Conservation (phyloP, 441 rosid genomes). For the Corymbia citriodora region DNA sequence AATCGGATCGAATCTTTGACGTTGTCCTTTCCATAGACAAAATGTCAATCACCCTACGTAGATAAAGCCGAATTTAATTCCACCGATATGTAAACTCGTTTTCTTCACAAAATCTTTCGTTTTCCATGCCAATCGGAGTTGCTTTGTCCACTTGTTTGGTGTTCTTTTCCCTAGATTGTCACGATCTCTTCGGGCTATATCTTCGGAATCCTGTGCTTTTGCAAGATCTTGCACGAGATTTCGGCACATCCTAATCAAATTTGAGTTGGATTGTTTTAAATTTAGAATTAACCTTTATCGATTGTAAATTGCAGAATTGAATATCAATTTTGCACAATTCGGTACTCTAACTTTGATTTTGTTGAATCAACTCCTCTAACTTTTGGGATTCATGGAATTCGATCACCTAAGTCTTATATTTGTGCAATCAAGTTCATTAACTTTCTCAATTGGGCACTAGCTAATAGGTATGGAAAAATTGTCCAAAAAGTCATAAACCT, state of each 20-base stretch:
- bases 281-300: not conserved
- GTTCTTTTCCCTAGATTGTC: not conserved
- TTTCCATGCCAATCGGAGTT: not conserved
- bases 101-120: not conserved
- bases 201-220: not conserved
- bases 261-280: not conserved
- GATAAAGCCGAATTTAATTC: not conserved
- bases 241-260: not conserved
- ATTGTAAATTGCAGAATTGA: not conserved
- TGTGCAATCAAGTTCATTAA: not conserved
- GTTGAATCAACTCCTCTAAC: not conserved
- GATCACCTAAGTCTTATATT: not conserved
- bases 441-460: not conserved
- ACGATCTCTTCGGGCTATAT: not conserved
- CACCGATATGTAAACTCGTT: not conserved
- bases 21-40: not conserved
- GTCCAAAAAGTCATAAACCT: too few species aligned
- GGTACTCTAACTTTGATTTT: not conserved
- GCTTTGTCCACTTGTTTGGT: not conserved
- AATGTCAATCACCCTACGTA: not conserved
- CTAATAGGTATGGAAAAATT: not conserved
- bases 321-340: accelerated
- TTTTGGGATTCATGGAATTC: not conserved
- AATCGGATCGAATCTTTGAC: not conserved
- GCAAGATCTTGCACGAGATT: not conserved